These are phyloP conservation scores for Eucalyptus grandis DNA, from an alignment of 345 rosid species.

Conservation along the genomic window DNA sequence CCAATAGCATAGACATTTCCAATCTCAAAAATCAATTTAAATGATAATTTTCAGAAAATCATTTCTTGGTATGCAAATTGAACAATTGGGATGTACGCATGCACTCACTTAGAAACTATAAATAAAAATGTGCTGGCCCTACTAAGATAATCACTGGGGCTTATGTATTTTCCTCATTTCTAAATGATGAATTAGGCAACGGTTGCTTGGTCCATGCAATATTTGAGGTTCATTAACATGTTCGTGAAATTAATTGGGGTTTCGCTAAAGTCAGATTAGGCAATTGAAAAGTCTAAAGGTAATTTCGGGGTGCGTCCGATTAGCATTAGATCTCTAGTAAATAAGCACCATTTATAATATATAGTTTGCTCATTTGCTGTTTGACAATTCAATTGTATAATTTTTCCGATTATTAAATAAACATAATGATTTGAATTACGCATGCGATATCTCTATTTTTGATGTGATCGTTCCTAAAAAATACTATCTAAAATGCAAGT, in stretches of 20 bases:
- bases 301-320: accelerated
- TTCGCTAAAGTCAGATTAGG: accelerated
- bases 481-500: neutral
- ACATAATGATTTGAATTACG: too few relatives aligned
- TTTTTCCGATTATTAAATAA: neutral
- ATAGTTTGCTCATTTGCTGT: neutral
- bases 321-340: neutral
- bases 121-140: neutral
- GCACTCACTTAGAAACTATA: neutral
- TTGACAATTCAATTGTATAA: neutral
- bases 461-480: accelerated
- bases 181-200: too few relatives aligned
- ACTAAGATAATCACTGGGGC: neutral
- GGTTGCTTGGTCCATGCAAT: neutral
- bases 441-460: accelerated
- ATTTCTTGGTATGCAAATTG: neutral
- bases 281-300: neutral
- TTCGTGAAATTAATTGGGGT: accelerated
- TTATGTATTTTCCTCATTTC: neutral
- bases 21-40: neutral
- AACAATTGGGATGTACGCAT: too few relatives aligned
- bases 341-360: neutral
- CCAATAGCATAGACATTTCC: neutral
- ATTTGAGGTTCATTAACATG: neutral
- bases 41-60: neutral